These are phyloP conservation scores for Pilaira anomala DNA, from an alignment of 192 early-diverging fungal genomes.

Conservation along the genomic window DNA sequence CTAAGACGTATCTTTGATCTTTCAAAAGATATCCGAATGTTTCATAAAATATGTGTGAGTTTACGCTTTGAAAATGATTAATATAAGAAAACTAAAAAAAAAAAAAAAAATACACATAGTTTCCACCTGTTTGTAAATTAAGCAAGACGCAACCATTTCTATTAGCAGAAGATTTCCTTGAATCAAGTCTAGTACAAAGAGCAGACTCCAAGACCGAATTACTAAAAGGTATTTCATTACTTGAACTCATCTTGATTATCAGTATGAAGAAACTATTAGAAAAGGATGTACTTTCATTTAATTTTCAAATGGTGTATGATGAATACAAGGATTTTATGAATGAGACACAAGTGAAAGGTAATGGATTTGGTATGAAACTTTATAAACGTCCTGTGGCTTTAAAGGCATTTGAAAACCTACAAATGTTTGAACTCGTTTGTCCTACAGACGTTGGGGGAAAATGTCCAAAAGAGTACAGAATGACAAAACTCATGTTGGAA, in stretches of 20 bases:
- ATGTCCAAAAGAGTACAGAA: conserved; percentile 83
- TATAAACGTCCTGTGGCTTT: conserved; percentile 78
- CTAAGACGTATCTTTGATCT: conserved; percentile 56
- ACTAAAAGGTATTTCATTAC: conserved; percentile 65
- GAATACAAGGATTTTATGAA: conserved; percentile 86
- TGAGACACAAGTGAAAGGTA: conserved; percentile 45
- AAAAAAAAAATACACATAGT: conserved; percentile 25
- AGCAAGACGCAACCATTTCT: conserved; percentile 37
- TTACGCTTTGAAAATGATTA: too few species aligned
- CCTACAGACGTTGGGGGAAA: conserved; percentile 51
- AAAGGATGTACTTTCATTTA: conserved; percentile 68
- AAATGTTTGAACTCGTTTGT: conserved; percentile 65
- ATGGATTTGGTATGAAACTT: conserved; percentile 60
- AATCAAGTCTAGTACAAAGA: conserved; percentile 42
- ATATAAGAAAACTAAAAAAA: neutral
- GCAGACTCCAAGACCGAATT: conserved; percentile 53
- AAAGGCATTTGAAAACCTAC: conserved; percentile 81
- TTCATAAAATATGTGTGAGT: conserved; percentile 55
- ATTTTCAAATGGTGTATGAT: conserved; percentile 94
- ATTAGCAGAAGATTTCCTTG: conserved; percentile 33
- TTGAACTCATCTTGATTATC: conserved; percentile 78
- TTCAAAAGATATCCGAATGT: conserved; percentile 52
- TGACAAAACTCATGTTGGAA: conserved; percentile 80
- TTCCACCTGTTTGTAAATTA: conserved; percentile 43
- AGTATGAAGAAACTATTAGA: conserved; percentile 71